Base-by-base conservation (phyloP, 176 grass and related monocot species). In the Miscanthus lutarioriparius region DNA sequence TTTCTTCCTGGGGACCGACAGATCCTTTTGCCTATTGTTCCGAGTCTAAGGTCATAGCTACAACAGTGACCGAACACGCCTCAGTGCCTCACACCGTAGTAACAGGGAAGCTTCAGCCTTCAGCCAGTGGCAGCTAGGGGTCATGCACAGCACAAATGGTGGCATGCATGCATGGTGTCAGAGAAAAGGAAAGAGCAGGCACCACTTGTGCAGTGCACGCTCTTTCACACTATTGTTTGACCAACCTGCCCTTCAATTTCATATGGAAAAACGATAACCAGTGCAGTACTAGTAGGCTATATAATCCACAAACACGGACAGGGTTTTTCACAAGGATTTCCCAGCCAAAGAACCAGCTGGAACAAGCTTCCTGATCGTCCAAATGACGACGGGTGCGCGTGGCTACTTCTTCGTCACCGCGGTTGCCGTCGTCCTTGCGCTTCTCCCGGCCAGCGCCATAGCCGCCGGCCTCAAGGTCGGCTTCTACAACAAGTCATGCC, bases 401-500 rank as follows among this genome's bases (percentile, higher is more conserved):
- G 4, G 23, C 59, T 27, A 12, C 19, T 3, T 40, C 17, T 49
- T 23, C 19, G 40, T 41, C 23, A 43, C 43, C 7, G 72, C 53
- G 14, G 26, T 82, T 12, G 36, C 59, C 72, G 4, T 73, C 15
- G 37, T 47, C 65, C 4, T 78, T 58, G 74, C 47, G 1, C 59
- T 68, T 59, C 43, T 90, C 28, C 79, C 88, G 0, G 30, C 15
- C 0, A 7, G 47, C 16, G 17, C 74, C 20, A 64, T 40, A 0
- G 88, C 58, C 13, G 84, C 74, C 38, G 80, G 84, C 28, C 87
- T 89, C 30, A 84, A 92, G 72, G 81, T 92, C 35, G 91, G 91
- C 9, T 92, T 92, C 80, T 89, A 89, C 84, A 92, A 70, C 80
- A 80, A 80, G 75, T 84, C 28, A 12, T 92, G 87, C 76, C 84